A percentile compares a stretch with the other conserved stretches of the same genome.
phyloP scores from a whole-genome alignment of 305 asterid species.

The Fraxinus sp. region DNA sequence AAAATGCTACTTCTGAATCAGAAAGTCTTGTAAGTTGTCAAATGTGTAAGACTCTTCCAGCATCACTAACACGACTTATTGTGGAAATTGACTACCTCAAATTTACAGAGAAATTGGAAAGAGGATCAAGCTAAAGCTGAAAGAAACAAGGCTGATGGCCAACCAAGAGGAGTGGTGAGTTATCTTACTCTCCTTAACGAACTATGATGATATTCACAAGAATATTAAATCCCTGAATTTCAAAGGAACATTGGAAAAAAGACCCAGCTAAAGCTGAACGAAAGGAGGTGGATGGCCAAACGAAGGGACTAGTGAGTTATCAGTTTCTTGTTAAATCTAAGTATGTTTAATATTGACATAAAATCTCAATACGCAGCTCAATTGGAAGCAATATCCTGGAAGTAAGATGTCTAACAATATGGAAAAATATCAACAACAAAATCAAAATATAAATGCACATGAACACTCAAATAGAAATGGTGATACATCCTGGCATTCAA shows the following conservation, averaged over 20 bases:
- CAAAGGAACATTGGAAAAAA: constrained; percentile 57
- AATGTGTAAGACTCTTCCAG: constrained; percentile 12
- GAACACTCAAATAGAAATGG: constrained; percentile 37
- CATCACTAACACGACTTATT: constrained; percentile 16
- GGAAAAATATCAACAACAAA: constrained; percentile 30
- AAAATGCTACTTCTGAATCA: constrained; percentile 47
- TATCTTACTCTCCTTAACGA: constrained; percentile 16
- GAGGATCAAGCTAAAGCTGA: constrained; percentile 54
- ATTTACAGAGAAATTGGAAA: constrained; percentile 74
- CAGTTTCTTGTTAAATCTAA: constrained; percentile 18
- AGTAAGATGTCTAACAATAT: constrained; percentile 34
- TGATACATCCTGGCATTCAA: constrained; percentile 35
- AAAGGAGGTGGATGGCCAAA: constrained; percentile 50
- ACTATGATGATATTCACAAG: constrained; percentile 6
- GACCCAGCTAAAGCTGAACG: constrained; percentile 37
- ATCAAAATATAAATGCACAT: constrained; percentile 28
- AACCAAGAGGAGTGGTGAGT: constrained; percentile 42
- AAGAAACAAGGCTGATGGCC: constrained; percentile 35
- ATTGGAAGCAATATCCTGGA: constrained; percentile 60
- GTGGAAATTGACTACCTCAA: constrained; percentile 26
- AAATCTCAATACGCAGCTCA: constrained; percentile 51
- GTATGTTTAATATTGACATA: constrained; percentile 24
- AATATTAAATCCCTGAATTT: constrained; percentile 24
- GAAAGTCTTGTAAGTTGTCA: constrained; percentile 68
- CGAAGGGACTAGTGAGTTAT: constrained; percentile 79